Evolutionary conservation across 2,329 filamentous ascomycete species (phyloP), one percentile per base, ranked within the genome.

Genomic region (Graphilbum sp.): DNA sequence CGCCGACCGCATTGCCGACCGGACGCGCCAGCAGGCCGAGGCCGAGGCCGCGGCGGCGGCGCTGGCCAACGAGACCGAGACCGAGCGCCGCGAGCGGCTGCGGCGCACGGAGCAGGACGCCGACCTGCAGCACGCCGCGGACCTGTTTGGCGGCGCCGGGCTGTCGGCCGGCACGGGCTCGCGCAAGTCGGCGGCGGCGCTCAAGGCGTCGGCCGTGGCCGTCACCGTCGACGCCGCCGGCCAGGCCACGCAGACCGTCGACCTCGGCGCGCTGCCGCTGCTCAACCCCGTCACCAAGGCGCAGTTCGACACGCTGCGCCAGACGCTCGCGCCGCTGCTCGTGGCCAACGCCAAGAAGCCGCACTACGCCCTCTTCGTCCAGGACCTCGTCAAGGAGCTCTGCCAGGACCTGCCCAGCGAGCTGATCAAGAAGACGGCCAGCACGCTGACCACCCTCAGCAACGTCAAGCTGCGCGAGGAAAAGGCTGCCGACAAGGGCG

Each of bases 391-490:
- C 46, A 94, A 93, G 67, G 76, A 84, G 53, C 71, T 96, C 33
- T 74, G 78, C 50, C 87, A 86, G 61, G 87, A 94, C 21, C 61
- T 98, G 47, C 77, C 81, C 13, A 93, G 84, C 55, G 79, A 90
- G 41, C 86, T 96, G 63, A 87, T 96, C 62, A 95, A 96, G 73
- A 96, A 96, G 69, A 74, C 94, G 47, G 75, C 85, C 12, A 92
- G 82, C 58, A 71, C 73, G 5, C 62, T 98, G 52, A 94, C 87
- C n/a, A 79, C 86, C 5, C 69, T 94, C 40, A 73, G 84, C 55
- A 98, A 98, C 57, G 90, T 96, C 72, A 95, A 93, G 71, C 79
- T 96, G 79, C 92, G 86, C 67, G 87, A 95, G 59, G 90, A 98
- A 71, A 95, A 96, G 71, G 77, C 79, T 4, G 75, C 83, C 4